Evolutionary conservation across 352 stramenopile genomes (phyloP), one percentile per base, ranked within the genome.

Genomic region (Phytophthora chlamydospora): DNA sequence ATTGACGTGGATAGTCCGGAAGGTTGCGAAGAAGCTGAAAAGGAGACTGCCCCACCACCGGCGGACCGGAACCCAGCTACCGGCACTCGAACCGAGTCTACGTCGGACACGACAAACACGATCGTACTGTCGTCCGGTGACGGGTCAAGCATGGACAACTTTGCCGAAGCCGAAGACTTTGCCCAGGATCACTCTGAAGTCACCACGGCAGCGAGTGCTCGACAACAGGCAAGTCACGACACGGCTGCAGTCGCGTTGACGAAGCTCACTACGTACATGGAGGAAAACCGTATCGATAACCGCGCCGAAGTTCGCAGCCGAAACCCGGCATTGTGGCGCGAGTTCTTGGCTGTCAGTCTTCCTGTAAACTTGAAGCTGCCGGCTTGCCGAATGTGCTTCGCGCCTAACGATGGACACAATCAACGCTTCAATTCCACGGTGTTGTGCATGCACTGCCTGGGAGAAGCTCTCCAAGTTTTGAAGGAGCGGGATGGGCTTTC

Each of bases 371-470:
- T 52, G 6, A 35, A 57, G 3, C 52, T 75, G 32, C 50, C 66
- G 10, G 32, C 32, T 31, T 89, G 79, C 21, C 65, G 63, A 54
- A 45, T 83, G 41, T 89, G 79, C 43, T 68, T 69, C 2, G 36
- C 59, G 24, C 66, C 67, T 8, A 83, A 84, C 46, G 56, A 73
- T 48, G 77, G 73, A 5, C 45, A 48, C 34, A 73, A 87, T 32
- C 80, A 89, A 52, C 73, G 77, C 2, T 67, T 88, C 33, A 89
- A 88, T 43, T 70, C 70, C 8, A 69, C 68, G 24, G 72, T 83
- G n/a, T 38, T 89, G 31, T 89, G 80, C 68, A 42, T 72, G 21
- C 43, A 41, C 1, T 89, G 80, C 38, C 42, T 86, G 17, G 41
- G 68, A 32, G 61, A 73, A 19, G 68, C 62, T 34, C 33, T 75